Percentiles rank a stretch among this genome's conserved stretches.
phyloP scores from a whole-genome alignment of 2,329 filamentous ascomycete species.

The Macroventuria anomochaeta region DNA sequence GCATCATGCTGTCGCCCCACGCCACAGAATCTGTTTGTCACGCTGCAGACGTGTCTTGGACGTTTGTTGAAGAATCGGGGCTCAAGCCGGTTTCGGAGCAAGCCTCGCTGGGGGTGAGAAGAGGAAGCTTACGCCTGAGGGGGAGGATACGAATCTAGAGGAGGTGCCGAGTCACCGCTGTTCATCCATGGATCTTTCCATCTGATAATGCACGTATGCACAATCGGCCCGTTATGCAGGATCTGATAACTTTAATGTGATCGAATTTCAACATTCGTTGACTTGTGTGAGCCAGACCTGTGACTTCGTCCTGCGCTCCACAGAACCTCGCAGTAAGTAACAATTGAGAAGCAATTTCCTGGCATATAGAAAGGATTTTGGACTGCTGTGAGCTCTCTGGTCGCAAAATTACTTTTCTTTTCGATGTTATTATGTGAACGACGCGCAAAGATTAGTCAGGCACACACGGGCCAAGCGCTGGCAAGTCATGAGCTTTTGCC shows the following conservation, averaged over 20 bases:
- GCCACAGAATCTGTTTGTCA: slow-evolving; percentile 10
- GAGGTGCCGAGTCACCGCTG: slow-evolving; percentile 11
- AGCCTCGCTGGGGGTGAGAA: slow-evolving; percentile 1
- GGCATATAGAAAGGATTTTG: neutral
- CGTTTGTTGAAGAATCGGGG: slow-evolving; percentile 1
- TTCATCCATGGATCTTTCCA: slow-evolving; percentile 2
- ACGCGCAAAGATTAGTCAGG: slow-evolving; percentile 9
- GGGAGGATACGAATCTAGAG: neutral
- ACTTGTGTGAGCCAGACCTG: neutral
- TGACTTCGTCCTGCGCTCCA: neutral
- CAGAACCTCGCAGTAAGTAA: neutral
- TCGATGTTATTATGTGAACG: neutral
- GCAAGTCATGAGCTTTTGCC: neutral
- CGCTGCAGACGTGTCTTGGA: slow-evolving; percentile 3
- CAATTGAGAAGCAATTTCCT: neutral
- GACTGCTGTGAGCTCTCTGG: neutral
- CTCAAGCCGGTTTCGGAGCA: slow-evolving; percentile 10
- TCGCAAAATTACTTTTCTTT: too few species aligned
- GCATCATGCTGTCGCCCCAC: slow-evolving; percentile 12
- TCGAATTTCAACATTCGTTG: neutral
- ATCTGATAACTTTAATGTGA: slow-evolving; percentile 17
- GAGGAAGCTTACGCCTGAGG: neutral
- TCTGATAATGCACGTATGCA: slow-evolving; percentile 15
- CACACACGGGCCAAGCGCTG: slow-evolving; percentile 1
- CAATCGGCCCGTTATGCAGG: slow-evolving; percentile 7